Evolutionary conservation across 2,329 filamentous ascomycete genomes (phyloP).

Genomic region (Nothophaeocryptopus gaeumannii): DNA sequence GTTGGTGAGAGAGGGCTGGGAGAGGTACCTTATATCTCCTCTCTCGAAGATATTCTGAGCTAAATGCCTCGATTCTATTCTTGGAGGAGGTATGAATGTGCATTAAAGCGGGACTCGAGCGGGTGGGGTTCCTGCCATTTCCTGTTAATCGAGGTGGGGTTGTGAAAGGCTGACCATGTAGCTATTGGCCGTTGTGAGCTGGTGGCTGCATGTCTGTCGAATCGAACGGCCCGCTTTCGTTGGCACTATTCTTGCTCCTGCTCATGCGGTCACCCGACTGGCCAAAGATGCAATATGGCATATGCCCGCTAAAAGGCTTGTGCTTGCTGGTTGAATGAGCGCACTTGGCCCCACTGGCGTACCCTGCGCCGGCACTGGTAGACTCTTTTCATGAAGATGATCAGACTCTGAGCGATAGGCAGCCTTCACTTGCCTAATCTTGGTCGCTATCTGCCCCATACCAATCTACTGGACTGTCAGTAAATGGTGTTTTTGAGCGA

Average conservation of each 20-base stretch:
- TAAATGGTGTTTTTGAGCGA: slow-evolving; percentile 4
- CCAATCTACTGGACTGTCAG: background rate
- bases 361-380: slow-evolving; percentile 17
- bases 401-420: slow-evolving; percentile 15
- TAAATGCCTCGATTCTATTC: slow-evolving; percentile 46
- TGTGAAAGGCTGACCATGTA: slow-evolving; percentile 19
- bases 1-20: slow-evolving; percentile 34
- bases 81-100: slow-evolving; percentile 37
- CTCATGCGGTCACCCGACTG: slow-evolving; percentile 23
- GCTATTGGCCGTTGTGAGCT: slow-evolving; percentile 24
- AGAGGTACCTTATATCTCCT: slow-evolving; percentile 48
- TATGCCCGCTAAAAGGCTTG: slow-evolving; percentile 18
- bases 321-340: slow-evolving; percentile 10
- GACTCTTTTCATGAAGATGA: slow-evolving; percentile 15
- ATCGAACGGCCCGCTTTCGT: slow-evolving; percentile 23
- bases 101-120: slow-evolving; percentile 15
- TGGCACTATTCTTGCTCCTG: slow-evolving; percentile 26
- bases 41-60: slow-evolving; percentile 39
- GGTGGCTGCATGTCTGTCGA: slow-evolving; percentile 30
- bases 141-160: slow-evolving; percentile 25
- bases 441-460: slow-evolving; percentile 11
- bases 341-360: slow-evolving; percentile 9
- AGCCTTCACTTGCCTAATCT: slow-evolving; percentile 6
- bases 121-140: slow-evolving; percentile 25
- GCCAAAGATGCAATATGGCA: slow-evolving; percentile 20